Conservation (phyloP, 352 stramenopile species). For the Aphanomyces euteiches region DNA sequence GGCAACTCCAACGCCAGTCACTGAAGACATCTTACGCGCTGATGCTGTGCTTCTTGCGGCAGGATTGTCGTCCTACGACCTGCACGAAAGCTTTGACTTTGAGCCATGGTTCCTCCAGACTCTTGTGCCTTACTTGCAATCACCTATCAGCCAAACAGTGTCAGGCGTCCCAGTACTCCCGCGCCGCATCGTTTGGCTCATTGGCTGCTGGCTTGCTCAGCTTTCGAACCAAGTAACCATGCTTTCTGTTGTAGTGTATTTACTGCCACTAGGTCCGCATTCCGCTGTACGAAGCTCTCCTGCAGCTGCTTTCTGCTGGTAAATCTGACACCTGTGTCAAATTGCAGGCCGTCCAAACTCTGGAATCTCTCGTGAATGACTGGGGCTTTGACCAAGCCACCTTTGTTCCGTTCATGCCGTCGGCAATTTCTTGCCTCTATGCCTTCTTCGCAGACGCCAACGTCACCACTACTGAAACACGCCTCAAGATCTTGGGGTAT, state of each 20-base stretch:
- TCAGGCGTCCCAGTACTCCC: slow-evolving; percentile 59
- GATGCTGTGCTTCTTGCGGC: slow-evolving; percentile 79
- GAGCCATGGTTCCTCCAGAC: slow-evolving; percentile 77
- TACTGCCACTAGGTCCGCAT: slow-evolving; percentile 38
- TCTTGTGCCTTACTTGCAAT: slow-evolving; percentile 64
- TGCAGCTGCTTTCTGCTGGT: slow-evolving; percentile 40
- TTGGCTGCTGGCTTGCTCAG: slow-evolving; percentile 83
- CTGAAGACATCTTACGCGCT: slow-evolving; percentile 48
- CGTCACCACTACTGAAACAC: slow-evolving; percentile 64
- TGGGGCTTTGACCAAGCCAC: slow-evolving; percentile 74
- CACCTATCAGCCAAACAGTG: slow-evolving; percentile 32
- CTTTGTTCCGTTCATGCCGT: slow-evolving; percentile 64
- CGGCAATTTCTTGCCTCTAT: slow-evolving; percentile 59
- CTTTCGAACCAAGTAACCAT: slow-evolving; percentile 40
- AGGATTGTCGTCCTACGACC: slow-evolving; percentile 77
- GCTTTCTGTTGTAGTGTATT: no score
- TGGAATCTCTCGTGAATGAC: slow-evolving; percentile 76
- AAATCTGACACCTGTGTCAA: slow-evolving; percentile 56
- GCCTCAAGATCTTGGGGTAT: slow-evolving; percentile 54
- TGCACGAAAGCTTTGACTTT: slow-evolving; percentile 85
- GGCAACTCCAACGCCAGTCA: slow-evolving; percentile 11
- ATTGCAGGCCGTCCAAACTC: slow-evolving; percentile 66
- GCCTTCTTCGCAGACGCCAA: slow-evolving; percentile 58
- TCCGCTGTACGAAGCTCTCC: slow-evolving; percentile 73
- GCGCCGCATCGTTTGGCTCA: slow-evolving; percentile 79